phyloP scores from a whole-genome alignment of 352 stramenopile genomes.

The Pythium brassicae region DNA sequence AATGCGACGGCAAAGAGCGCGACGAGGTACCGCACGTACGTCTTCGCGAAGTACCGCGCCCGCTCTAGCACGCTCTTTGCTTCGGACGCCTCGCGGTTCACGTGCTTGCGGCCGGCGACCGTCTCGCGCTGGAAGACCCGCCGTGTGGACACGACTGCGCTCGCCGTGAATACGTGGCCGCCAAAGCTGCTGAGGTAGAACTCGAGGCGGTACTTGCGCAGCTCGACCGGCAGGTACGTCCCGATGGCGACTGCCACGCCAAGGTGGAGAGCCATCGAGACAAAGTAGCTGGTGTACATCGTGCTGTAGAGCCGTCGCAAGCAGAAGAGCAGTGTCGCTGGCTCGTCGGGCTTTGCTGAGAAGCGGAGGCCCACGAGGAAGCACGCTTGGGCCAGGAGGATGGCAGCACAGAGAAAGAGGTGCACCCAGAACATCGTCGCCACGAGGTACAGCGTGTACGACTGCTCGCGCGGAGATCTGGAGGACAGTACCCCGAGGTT shows the following conservation, averaged over 20 bases:
- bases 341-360: background rate
- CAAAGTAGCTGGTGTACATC: background rate
- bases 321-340: constrained; percentile 1
- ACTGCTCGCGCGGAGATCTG: background rate
- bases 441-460: background rate
- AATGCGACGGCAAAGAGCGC: background rate
- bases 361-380: constrained; percentile 1
- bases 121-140: constrained; percentile 7
- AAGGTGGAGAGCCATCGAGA: background rate
- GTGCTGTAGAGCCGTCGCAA: background rate
- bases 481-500: background rate
- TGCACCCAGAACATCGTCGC: background rate
- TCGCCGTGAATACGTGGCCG: background rate
- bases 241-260: background rate
- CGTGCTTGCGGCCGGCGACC: background rate
- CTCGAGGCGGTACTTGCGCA: constrained; percentile 4
- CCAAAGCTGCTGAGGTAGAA: constrained; percentile 2
- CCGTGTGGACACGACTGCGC: background rate
- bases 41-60: background rate
- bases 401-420: background rate
- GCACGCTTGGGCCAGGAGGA: constrained; percentile 1
- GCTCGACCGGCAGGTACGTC: background rate
- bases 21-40: constrained; percentile 1
- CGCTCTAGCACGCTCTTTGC: background rate
- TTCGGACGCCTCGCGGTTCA: background rate